Evolutionary conservation across 73 alveolate species (phyloP).

Genomic region (Paramecium sonneborni): DNA sequence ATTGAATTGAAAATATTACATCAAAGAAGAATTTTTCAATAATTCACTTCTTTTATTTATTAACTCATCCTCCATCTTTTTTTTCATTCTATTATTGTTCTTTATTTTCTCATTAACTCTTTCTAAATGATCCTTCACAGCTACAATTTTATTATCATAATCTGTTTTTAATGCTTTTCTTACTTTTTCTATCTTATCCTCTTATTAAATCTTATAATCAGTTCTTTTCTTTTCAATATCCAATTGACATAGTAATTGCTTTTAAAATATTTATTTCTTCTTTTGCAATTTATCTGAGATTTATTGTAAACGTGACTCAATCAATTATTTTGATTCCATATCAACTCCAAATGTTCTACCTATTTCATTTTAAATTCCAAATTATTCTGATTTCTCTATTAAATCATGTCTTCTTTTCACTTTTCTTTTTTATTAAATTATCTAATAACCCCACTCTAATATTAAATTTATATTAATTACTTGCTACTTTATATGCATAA

Average conservation of each 20-base stretch:
- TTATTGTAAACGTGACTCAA: not conserved
- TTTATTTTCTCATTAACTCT: not conserved
- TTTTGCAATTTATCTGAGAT: not conserved
- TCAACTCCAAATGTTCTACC: constrained; percentile 48
- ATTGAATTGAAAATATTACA: not conserved
- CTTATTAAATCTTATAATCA: not conserved
- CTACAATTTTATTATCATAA: not conserved
- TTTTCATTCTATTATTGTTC: not conserved
- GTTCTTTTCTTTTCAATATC: constrained; percentile 19
- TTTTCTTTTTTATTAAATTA: not conserved
- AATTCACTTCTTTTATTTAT: not conserved
- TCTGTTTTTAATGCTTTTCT: constrained; percentile 29
- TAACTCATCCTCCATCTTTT: not conserved
- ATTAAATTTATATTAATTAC: not conserved
- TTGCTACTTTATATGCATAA: constrained; percentile 47
- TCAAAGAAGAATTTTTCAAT: not conserved
- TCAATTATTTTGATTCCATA: not conserved
- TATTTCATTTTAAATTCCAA: constrained; percentile 14
- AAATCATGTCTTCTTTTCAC: constrained; percentile 52
- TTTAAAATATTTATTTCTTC: not conserved
- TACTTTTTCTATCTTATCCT: constrained; percentile 10
- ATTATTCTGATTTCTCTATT: constrained; percentile 5
- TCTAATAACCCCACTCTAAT: constrained; percentile 48
- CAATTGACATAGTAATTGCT: not conserved
- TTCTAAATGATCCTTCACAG: constrained; percentile 26